A percentile compares a stretch with the other conserved stretches of the same genome.
Conservation (phyloP, 2,329 filamentous ascomycete genomes). For the Paecilomyces sp. region DNA sequence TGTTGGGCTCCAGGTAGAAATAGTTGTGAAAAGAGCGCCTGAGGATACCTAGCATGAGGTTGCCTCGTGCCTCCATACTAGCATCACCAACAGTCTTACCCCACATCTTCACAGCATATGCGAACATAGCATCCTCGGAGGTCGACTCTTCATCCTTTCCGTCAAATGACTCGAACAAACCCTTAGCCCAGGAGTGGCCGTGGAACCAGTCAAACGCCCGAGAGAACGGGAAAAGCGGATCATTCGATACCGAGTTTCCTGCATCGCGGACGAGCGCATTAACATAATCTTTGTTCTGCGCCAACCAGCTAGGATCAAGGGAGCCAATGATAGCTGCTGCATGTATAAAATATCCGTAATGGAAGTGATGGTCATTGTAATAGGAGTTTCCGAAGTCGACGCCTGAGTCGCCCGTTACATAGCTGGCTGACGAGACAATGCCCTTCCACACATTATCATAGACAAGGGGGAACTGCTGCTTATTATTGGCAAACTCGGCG, state of each 20-base stretch:
- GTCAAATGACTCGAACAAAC: constrained; percentile 46
- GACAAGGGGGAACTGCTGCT: constrained; percentile 55
- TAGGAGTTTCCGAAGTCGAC: constrained; percentile 85
- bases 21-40: constrained; percentile 68
- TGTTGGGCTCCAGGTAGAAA: constrained; percentile 69
- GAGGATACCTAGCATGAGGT: constrained; percentile 76
- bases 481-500: constrained; percentile 58
- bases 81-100: constrained; percentile 67
- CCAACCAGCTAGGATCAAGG: constrained; percentile 68
- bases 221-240: constrained; percentile 72
- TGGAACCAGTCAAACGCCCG: constrained; percentile 90
- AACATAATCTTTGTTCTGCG: constrained; percentile 68
- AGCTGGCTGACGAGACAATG: constrained; percentile 68
- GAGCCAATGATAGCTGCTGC: constrained; percentile 75
- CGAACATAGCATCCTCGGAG: constrained; percentile 82
- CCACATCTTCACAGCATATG: constrained; percentile 92
- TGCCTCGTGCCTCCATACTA: constrained; percentile 74
- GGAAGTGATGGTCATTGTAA: constrained; percentile 60
- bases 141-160: constrained; percentile 65
- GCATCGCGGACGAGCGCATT: constrained; percentile 77
- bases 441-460: constrained; percentile 66
- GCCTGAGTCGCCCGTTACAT: constrained; percentile 59
- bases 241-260: constrained; percentile 65
- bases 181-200: constrained; percentile 85
- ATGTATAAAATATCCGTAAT: constrained; percentile 80